A percentile compares a stretch with the other conserved stretches of the same genome.
Conservation (phyloP, 176 grass and related monocot species). For the Triticum turgidum region DNA sequence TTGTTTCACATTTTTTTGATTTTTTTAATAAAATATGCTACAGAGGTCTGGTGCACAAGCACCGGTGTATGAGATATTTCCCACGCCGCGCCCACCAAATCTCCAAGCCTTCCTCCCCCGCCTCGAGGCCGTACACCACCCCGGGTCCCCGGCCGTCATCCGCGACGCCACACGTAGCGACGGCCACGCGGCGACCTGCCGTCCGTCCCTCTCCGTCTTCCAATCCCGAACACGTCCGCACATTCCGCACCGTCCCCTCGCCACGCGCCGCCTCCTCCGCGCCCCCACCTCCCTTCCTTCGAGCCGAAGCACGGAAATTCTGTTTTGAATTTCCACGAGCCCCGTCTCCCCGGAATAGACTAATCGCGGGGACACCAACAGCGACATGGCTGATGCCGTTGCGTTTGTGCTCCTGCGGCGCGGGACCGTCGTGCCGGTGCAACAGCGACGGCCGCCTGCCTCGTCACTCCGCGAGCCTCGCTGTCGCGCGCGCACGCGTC, state of each 20-base stretch:
- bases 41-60: no score
- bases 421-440: not conserved
- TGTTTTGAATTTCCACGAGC: not conserved
- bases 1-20: no score
- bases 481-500: constrained; percentile 11
- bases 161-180: not conserved
- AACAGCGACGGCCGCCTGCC: not conserved
- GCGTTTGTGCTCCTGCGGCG: not conserved
- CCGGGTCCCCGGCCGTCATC: not conserved
- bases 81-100: not conserved
- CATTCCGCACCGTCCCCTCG: not conserved
- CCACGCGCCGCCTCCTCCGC: constrained; percentile 16
- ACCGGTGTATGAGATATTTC: no score
- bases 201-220: not conserved
- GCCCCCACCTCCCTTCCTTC: not conserved
- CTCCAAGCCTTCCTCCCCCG: not conserved
- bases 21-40: no score
- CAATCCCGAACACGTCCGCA: not conserved
- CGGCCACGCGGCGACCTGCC: not conserved
- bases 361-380: not conserved
- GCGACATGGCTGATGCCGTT: not conserved
- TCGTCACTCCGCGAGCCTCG: not conserved
- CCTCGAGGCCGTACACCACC: not conserved
- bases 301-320: not conserved
- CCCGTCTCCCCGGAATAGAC: no score